Conservation (phyloP, 1,139 yeast species). For the Yamadazyma sp. region DNA sequence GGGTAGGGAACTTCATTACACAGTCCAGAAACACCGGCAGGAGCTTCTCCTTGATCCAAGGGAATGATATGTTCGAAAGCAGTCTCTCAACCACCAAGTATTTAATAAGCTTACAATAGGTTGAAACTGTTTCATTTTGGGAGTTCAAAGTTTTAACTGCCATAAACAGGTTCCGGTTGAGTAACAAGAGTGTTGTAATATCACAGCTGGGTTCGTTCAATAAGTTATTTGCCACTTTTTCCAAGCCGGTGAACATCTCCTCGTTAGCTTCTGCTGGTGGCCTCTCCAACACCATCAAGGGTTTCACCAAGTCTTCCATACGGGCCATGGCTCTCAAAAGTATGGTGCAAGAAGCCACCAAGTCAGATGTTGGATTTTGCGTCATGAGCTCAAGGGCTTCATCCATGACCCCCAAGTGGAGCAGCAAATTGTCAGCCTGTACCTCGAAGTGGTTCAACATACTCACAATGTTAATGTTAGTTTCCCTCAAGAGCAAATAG, state of each 20-base stretch:
- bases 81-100: conserved; percentile 7
- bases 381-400: not conserved
- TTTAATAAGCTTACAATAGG: conserved; percentile 5
- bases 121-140: not conserved
- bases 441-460: not conserved
- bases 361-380: not conserved
- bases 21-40: not conserved
- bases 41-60: conserved; percentile 2
- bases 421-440: not conserved
- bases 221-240: conserved; percentile 3
- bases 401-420: not conserved
- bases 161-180: not conserved
- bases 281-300: not conserved
- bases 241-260: not conserved
- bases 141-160: not conserved
- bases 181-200: not conserved
- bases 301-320: not conserved
- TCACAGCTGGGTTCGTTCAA: not conserved
- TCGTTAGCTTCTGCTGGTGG: not conserved
- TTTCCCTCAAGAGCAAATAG: not conserved
- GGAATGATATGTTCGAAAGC: conserved; percentile 1
- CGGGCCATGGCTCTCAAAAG: not conserved
- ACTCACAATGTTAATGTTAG: not conserved
- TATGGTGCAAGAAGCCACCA: not conserved
- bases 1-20: conserved; percentile 5